A percentile compares a stretch with the other conserved stretches of the same genome.
Evolutionary conservation across 805 yeast genomes (phyloP).

Genomic region (Schizosaccharomyces osmophilus): DNA sequence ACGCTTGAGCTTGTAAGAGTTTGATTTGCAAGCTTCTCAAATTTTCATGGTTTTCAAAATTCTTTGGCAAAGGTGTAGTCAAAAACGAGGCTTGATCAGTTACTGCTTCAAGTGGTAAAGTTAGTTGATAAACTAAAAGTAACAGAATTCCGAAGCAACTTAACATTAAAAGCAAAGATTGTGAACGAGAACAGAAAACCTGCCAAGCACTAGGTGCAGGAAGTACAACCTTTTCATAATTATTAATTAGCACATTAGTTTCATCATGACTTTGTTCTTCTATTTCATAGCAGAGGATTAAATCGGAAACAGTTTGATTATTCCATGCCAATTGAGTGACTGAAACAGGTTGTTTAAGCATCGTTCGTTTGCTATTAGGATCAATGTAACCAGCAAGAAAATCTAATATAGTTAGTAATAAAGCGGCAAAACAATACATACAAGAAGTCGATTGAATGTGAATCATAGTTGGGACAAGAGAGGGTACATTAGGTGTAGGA

Average conservation of each 20-base stretch:
- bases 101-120: neutral
- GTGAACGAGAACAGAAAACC: neutral
- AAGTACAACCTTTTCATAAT: no score
- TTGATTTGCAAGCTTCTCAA: neutral
- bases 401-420: no score
- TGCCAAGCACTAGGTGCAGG: no score
- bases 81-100: neutral
- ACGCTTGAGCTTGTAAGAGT: neutral
- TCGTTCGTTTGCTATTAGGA: no score
- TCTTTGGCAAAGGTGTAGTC: neutral
- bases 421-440: no score
- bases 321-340: no score
- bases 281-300: no score
- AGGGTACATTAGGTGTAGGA: neutral
- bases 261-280: no score
- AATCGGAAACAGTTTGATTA: no score
- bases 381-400: no score
- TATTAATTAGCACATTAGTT: no score
- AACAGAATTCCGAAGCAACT: neutral
- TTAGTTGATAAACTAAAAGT: neutral
- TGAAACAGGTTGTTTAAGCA: no score
- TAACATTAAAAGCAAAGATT: neutral
- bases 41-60: neutral
- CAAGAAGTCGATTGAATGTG: neutral
- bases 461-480: neutral